Conservation (phyloP, 228 moss, liverwort and hornwort genomes). For the Sphagnum magellanicum region DNA sequence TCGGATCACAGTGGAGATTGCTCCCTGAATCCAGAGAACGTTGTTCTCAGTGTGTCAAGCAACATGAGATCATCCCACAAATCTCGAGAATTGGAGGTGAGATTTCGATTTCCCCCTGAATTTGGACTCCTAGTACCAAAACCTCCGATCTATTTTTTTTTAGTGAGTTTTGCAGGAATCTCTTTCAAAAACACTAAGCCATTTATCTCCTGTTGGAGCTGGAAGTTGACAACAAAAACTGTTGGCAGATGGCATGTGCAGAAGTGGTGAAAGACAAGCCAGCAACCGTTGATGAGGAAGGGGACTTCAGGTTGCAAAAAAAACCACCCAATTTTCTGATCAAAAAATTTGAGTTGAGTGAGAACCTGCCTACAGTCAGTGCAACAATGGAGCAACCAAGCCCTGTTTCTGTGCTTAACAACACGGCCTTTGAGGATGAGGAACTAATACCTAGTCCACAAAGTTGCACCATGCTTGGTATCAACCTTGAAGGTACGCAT, state of each 20-base stretch:
- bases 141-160: background rate
- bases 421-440: slow-evolving; percentile 39
- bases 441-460: slow-evolving; percentile 35
- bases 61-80: too few relatives aligned
- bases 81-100: background rate
- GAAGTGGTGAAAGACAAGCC: background rate
- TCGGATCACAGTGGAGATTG: slow-evolving; percentile 7
- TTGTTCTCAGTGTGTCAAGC: too few relatives aligned
- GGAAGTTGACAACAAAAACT: too few relatives aligned
- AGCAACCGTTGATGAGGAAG: slow-evolving; percentile 18
- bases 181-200: background rate
- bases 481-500: slow-evolving; percentile 32
- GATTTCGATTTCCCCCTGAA: background rate
- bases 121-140: background rate
- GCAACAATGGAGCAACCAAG: slow-evolving; percentile 39
- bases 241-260: background rate
- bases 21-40: background rate
- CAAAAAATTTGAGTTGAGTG: slow-evolving; percentile 55
- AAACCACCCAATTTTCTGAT: slow-evolving; percentile 69
- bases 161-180: background rate
- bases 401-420: slow-evolving; percentile 59
- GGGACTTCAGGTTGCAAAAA: slow-evolving; percentile 24
- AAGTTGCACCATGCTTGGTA: slow-evolving; percentile 13
- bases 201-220: too few relatives aligned
- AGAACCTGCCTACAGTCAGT: slow-evolving; percentile 26